Conservation (phyloP, 2,329 filamentous ascomycete species). For the Raffaelea ambrosiae region DNA sequence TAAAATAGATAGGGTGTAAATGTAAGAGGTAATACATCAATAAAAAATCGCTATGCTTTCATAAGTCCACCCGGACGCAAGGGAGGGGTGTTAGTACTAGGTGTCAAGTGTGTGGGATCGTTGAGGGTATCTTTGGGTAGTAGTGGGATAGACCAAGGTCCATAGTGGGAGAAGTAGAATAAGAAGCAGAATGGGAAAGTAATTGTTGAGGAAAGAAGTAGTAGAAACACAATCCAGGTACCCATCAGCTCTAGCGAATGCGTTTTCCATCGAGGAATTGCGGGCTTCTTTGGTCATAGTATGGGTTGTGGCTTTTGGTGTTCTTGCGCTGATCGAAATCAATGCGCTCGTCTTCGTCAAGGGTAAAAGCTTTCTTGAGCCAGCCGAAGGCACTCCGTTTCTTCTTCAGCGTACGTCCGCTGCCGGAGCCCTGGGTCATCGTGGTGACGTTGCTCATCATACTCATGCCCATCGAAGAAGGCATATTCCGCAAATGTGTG, state of each 20-base stretch:
- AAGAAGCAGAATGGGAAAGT: no score
- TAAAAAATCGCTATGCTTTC: conserved; percentile 13
- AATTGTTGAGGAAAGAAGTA: no score
- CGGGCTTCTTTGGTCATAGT: conserved; percentile 41
- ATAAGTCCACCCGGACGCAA: conserved; percentile 3
- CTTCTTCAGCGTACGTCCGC: conserved; percentile 44
- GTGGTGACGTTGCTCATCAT: conserved; percentile 47
- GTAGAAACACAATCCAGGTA: no score
- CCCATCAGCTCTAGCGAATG: conserved; percentile 17
- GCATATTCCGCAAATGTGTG: conserved; percentile 37
- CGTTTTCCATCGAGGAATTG: conserved; percentile 49
- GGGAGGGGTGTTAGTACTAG: neutral
- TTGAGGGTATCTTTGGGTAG: no score
- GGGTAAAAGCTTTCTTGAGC: conserved; percentile 58
- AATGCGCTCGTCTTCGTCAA: conserved; percentile 54
- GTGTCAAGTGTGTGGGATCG: neutral
- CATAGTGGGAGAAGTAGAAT: no score
- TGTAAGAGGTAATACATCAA: neutral
- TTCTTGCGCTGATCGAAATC: conserved; percentile 49
- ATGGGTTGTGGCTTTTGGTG: conserved; percentile 34
- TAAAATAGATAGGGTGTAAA: neutral
- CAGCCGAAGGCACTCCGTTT: conserved; percentile 61
- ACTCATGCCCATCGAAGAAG: conserved; percentile 48
- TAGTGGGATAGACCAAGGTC: no score
- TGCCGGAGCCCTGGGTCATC: conserved; percentile 31